These are phyloP conservation scores for Russula ochroleuca DNA, from an alignment of 768 basidiomycete species.

Conservation along the genomic window DNA sequence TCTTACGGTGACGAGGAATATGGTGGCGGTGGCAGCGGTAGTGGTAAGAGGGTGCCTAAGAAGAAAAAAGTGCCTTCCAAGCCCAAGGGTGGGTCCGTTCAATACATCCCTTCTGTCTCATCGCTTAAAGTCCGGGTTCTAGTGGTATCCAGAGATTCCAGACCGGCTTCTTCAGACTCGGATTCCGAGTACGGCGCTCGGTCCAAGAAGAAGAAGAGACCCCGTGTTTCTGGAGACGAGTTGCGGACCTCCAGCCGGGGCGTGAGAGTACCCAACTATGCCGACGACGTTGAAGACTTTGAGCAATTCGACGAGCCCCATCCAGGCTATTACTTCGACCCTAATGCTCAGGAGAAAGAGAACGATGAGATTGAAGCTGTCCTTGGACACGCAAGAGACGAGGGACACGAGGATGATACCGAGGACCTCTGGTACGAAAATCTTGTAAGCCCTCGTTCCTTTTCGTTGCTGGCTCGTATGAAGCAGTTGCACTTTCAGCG, in stretches of 20 bases:
- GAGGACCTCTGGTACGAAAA: conserved; percentile 87
- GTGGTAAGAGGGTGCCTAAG: conserved; percentile 56
- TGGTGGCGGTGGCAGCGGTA: conserved; percentile 33
- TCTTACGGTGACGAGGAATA: conserved; percentile 78
- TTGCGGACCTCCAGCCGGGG: conserved; percentile 73
- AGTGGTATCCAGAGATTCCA: conserved; percentile 41
- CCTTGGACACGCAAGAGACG: conserved; percentile 80
- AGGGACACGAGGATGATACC: conserved; percentile 67
- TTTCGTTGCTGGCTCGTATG: conserved; percentile 21
- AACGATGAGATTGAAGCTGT: conserved; percentile 94
- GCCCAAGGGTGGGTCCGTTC: conserved; percentile 50
- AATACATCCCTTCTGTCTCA: conserved; percentile 17
- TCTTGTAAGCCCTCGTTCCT: conserved; percentile 47
- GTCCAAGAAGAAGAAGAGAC: conserved; percentile 80
- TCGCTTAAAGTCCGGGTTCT: conserved; percentile 32
- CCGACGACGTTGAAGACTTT: conserved; percentile 62
- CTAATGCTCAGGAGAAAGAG: conserved; percentile 46
- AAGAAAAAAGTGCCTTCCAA: conserved; percentile 63
- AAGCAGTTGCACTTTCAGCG: conserved; percentile 50
- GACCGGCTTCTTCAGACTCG: conserved; percentile 66
- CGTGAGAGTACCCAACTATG: conserved; percentile 77
- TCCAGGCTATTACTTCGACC: conserved; percentile 52
- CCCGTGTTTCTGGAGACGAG: conserved; percentile 56
- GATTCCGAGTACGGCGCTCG: conserved; percentile 85
- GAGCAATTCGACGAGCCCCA: conserved; percentile 74